These are phyloP conservation scores for Phytophthora sp. DNA, from an alignment of 352 stramenopile genomes.

Conservation along the genomic window DNA sequence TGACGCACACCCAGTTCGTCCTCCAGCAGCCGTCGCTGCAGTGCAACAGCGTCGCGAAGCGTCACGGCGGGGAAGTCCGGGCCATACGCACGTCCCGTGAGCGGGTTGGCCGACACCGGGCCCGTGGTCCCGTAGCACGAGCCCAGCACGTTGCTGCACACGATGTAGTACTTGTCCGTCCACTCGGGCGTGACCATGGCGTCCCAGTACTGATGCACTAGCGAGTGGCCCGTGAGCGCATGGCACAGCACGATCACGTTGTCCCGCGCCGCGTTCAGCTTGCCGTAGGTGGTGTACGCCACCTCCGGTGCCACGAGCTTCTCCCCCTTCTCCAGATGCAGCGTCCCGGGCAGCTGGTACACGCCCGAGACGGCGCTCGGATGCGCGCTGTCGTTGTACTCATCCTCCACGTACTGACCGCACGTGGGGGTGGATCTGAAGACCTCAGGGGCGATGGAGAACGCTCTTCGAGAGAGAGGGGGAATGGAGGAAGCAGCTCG, in stretches of 20 bases:
- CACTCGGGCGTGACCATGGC: slow-evolving; percentile 94
- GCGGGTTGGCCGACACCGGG: slow-evolving; percentile 81
- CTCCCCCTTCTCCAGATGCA: slow-evolving; percentile 71
- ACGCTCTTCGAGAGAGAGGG: slow-evolving; percentile 11
- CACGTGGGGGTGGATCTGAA: not conserved
- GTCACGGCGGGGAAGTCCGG: slow-evolving; percentile 91
- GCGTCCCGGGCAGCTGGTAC: slow-evolving; percentile 47
- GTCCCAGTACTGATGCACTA: slow-evolving; percentile 94
- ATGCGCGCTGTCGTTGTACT: slow-evolving; percentile 65
- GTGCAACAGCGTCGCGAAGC: slow-evolving; percentile 92
- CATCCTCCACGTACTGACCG: slow-evolving; percentile 51
- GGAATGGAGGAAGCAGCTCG: slow-evolving; percentile 1
- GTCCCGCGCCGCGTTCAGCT: slow-evolving; percentile 84
- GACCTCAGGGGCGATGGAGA: slow-evolving; percentile 29
- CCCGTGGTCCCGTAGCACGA: slow-evolving; percentile 95
- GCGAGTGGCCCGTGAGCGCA: slow-evolving; percentile 95
- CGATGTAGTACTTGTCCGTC: slow-evolving; percentile 96
- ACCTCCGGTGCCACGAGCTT: slow-evolving; percentile 77
- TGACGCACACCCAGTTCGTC: slow-evolving; percentile 89
- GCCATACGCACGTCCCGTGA: slow-evolving; percentile 81
- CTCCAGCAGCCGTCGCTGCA: slow-evolving; percentile 91
- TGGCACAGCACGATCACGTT: slow-evolving; percentile 96
- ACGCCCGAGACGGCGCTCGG: slow-evolving; percentile 48
- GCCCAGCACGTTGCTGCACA: slow-evolving; percentile 96
- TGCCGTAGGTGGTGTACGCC: slow-evolving; percentile 95